Base-by-base conservation (phyloP, 805 yeast genomes). In the Nakazawaea ishiwadae region DNA sequence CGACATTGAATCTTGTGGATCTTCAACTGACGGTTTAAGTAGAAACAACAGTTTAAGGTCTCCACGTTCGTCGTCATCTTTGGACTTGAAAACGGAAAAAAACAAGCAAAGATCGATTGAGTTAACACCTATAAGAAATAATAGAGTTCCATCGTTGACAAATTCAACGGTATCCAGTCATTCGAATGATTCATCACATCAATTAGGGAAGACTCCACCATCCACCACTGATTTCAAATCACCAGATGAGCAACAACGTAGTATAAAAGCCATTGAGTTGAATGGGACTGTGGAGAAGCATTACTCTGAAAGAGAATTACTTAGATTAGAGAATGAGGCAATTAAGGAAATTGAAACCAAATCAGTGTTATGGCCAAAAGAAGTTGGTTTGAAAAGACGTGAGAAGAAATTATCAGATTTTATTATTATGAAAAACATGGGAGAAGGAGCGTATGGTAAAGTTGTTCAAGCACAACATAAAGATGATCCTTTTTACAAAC, bases 401-500 rank as follows among this genome's bases (percentile, higher is more conserved):
- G 79, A 73, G 16, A 86, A 86, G 56, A 76, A 78, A 46, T 73
- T 87, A 48, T 58, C 71, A 0, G 96, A 89, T 56, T 93, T 87
- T 52, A 61, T 65, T 1, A 73, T 85, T 1, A 35, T 88, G 33
- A 84, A 85, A 56, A 77, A 80, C 47, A 77, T 93, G 79, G 99
- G 99, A 1, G 91, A 85, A 59, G 99, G 99, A 29, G 96, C 98
- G 0, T 93, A 93, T 55, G 99, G 99, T 10, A 86, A 87, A 55
- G 99, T 93, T 15, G 82, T 87, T 19, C 69, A 87, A 18, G 93
- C 86, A 4, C 75, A 75, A 57, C 84, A 82, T 54, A 75, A 73
- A 35, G 68, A 71, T 20, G 88, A 84, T 50, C 71, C 75, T 0
- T 62, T 62, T 2, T 81, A 85, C 57, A 75, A 71, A 46, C 82